Evolutionary conservation across 2,329 filamentous ascomycete genomes (phyloP), one percentile per base, ranked within the genome.

Genomic region (Penicillium nordicum): DNA sequence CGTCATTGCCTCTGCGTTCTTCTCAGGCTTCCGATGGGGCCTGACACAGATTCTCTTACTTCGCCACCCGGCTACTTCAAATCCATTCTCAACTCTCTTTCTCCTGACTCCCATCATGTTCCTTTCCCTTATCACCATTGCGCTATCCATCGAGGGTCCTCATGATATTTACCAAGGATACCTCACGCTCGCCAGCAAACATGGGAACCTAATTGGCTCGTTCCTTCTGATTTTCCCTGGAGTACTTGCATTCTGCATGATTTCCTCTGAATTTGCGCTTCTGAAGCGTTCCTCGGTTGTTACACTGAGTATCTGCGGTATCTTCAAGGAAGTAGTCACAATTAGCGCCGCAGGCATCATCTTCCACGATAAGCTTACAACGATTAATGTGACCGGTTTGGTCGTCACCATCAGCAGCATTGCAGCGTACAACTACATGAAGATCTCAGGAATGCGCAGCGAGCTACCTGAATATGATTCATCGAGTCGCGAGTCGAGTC

Each of bases 91-190:
- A 14, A 95, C 90, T 66, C 96, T 99, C 64, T 97, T 97, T 78
- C 97, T 92, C 76, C 85, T 99, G n/a, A 92, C 92, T 0, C 94
- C 94, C 1, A 84, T 97, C 75, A 99, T 99, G 94, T 99, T 99
- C 69, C 43, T 88, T 61, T 88, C 88, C 21, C 82, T 99, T 30
- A 79, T 95, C 50, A 67, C 86, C 55, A 88, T 99, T 61, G 91
- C 94, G 30, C 77, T 97, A 21, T 88, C 91, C 2, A 88, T 96
- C 5, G 94, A 99, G 76, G 92, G 92, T 2, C 84, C 92, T 48
- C 71, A 77, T 5, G 81, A 84, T 9, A 83, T 97, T 7, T 72
- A 82, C 55, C 82, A 83, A 12, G 91, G 90, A 2, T 75, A 96
- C 32, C 74, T 77, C 32, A 75, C 74, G 9, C 82, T 99, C 1